Conservation (phyloP, 2,329 filamentous ascomycete genomes). For the Harringtonia lauricola region DNA sequence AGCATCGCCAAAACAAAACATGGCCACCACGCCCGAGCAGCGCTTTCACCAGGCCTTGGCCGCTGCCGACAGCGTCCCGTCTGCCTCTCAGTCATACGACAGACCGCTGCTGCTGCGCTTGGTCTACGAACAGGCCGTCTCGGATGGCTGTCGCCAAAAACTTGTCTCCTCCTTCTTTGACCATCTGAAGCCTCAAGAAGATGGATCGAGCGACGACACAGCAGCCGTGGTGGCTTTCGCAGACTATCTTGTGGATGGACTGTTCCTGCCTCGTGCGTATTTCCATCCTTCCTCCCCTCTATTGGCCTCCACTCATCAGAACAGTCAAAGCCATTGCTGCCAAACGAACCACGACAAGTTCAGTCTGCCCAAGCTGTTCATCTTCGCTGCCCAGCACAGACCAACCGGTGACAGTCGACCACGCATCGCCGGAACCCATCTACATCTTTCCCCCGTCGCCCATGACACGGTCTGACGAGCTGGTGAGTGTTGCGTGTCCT, state of each 20-base stretch:
- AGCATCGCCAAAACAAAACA: no score
- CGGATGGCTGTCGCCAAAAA: neutral
- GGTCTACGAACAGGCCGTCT: neutral
- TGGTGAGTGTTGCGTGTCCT: neutral
- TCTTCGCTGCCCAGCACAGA: no score
- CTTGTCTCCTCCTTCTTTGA: neutral
- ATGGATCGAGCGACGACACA: neutral
- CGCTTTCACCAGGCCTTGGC: no score
- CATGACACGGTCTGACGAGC: no score
- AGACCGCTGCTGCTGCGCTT: neutral
- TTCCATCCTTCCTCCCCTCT: neutral
- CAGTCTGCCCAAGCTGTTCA: no score
- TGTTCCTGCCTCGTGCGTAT: slow-evolving; percentile 1
- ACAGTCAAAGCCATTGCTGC: neutral
- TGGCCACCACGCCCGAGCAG: no score
- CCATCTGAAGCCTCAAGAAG: no score
- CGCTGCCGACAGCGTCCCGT: no score
- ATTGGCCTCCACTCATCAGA: neutral
- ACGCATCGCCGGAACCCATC: neutral
- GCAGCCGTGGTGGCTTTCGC: neutral
- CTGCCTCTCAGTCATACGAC: neutral
- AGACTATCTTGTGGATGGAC: neutral
- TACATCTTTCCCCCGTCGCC: slow-evolving; percentile 9
- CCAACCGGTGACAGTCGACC: no score
- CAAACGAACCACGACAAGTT: no score